Percentiles rank a stretch among this genome's conserved stretches.
Evolutionary conservation across 1,139 yeast genomes (phyloP).

Genomic region (Diutina mesorugosa): DNA sequence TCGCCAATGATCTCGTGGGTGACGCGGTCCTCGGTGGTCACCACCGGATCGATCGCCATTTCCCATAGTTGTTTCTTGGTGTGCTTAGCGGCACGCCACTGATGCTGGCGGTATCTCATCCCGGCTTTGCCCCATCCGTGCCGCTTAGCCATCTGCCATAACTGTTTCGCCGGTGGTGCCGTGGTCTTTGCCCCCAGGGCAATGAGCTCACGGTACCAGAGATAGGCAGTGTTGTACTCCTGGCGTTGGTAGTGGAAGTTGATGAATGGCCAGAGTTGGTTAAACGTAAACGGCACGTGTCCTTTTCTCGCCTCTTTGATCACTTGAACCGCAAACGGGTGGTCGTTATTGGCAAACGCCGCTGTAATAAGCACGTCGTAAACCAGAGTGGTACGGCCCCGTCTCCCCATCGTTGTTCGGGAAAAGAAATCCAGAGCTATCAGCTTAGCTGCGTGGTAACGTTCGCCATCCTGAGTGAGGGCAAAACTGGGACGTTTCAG

Average conservation of each 20-base stretch:
- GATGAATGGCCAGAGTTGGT: slow-evolving; percentile 29
- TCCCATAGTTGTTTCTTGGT: background rate
- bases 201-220: slow-evolving; percentile 27
- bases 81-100: background rate
- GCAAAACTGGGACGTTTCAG: slow-evolving; percentile 10
- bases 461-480: slow-evolving; percentile 9
- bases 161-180: slow-evolving; percentile 15
- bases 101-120: background rate
- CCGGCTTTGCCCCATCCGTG: background rate
- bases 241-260: slow-evolving; percentile 20
- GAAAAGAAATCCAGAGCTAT: slow-evolving; percentile 14
- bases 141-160: slow-evolving; percentile 23
- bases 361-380: slow-evolving; percentile 18
- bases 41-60: background rate
- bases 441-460: slow-evolving; percentile 18
- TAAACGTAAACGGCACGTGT: slow-evolving; percentile 23
- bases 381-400: background rate
- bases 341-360: slow-evolving; percentile 19
- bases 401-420: background rate
- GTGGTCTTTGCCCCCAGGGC: slow-evolving; percentile 19
- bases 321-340: slow-evolving; percentile 20
- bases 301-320: slow-evolving; percentile 14
- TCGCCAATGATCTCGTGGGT: slow-evolving; percentile 1
- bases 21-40: background rate
- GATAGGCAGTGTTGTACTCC: slow-evolving; percentile 18